A percentile compares a stretch with the other conserved stretches of the same genome.
These are phyloP conservation scores for Aspergillus sparsus DNA, from an alignment of 495 filamentous ascomycete species.

Conservation along the genomic window DNA sequence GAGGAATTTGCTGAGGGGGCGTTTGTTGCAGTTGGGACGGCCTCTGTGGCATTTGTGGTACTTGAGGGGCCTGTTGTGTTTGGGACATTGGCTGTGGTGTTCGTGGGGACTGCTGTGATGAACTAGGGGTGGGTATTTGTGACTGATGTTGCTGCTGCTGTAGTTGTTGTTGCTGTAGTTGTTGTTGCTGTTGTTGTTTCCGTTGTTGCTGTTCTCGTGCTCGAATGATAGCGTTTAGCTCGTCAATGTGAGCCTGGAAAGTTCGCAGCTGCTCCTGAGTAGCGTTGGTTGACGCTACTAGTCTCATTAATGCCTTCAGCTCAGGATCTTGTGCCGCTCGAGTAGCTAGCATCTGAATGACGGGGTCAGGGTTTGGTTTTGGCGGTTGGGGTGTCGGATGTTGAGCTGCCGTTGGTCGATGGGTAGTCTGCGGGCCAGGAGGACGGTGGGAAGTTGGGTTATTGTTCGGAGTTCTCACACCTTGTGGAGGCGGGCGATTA, in stretches of 20 bases:
- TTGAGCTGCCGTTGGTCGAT: conserved; percentile 36
- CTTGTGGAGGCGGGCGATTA: conserved; percentile 29
- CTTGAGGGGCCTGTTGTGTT: conserved; percentile 15
- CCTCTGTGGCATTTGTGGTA: conserved; percentile 10
- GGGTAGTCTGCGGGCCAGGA: conserved; percentile 34
- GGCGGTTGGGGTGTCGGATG: conserved; percentile 42
- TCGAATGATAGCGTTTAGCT: conserved; percentile 68
- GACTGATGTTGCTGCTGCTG: conserved; percentile 22
- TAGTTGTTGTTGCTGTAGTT: conserved; percentile 21
- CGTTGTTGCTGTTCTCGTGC: conserved; percentile 46
- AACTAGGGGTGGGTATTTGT: conserved; percentile 12
- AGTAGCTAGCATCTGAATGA: conserved; percentile 91
- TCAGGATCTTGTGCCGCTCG: conserved; percentile 81
- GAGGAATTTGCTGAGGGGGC: conserved; percentile 16
- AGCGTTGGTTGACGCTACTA: conserved; percentile 87
- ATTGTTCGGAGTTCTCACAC: conserved; percentile 32
- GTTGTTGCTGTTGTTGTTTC: conserved; percentile 30
- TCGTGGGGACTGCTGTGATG: conserved; percentile 19
- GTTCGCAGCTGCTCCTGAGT: conserved; percentile 74
- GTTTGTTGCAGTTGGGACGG: conserved; percentile 19
- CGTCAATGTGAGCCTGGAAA: conserved; percentile 92
- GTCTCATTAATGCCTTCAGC: conserved; percentile 94
- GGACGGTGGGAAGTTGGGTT: conserved; percentile 31
- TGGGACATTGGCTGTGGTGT: conserved; percentile 11
- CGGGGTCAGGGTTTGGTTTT: conserved; percentile 74